Base-by-base conservation (phyloP, 2,329 filamentous ascomycete genomes). In the Ascochyta lentis region DNA sequence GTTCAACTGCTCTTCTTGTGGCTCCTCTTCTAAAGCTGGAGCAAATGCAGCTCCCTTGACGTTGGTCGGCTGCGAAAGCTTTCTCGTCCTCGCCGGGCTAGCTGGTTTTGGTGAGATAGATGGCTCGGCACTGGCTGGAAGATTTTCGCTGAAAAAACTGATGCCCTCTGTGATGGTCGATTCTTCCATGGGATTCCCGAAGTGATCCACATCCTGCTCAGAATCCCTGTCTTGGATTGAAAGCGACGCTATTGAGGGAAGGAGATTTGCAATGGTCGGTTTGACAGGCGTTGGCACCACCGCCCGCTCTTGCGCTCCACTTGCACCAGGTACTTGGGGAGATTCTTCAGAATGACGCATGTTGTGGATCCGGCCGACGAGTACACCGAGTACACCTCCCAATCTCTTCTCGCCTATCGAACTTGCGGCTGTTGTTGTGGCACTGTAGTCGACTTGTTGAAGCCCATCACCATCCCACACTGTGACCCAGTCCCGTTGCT, bases 361-460 rank as follows among this genome's bases (percentile, higher is more conserved):
- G 55, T 90, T 87, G 68, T 86, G 88, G 29, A 91, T 80, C 44
- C 87, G 83, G 1, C 88, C 87, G 2, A 91, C 83, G 0, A 91
- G 74, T 7, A 89, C 81, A 3, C 89, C 89, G 3, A 92, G 76
- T 9, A 91, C 84, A 12, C 89, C 89, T 6, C 88, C 88, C 5
- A 90, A 73, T 54, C 88, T 80, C 65, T 84, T 84, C 45, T 86
- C 83, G n/a, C 86, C 82, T 45, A 89, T 85, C 9, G 70, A 64
- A 54, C 67, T 74, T 23, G 70, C 61, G 19, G 69, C 86, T 26
- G 82, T 86, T 79, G 81, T 85, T 48, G 77, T 76, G 7, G 83
- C 81, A 41, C 80, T 77, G 62, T 86, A 81, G 66, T 89, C 86
- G 12, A 89, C 81, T 71, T 90, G 88, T 49, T 86, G 80, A 29